phyloP scores from a whole-genome alignment of 352 stramenopile species.

The Globisporangium lucens region DNA sequence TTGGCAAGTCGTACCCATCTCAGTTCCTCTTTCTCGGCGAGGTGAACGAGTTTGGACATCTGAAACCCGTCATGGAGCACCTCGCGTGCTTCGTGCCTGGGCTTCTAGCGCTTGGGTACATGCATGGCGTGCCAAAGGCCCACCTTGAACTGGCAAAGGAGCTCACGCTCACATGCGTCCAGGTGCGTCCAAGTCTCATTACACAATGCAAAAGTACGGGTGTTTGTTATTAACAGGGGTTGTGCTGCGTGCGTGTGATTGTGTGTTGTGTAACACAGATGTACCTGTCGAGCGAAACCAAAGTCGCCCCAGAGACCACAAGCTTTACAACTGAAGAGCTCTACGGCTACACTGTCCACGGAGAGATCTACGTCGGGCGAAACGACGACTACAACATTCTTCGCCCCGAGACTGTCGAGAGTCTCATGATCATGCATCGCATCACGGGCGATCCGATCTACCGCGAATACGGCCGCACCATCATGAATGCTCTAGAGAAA shows the following conservation, averaged over 20 bases:
- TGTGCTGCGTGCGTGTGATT: too few relatives aligned
- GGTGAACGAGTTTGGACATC: slow-evolving; percentile 18
- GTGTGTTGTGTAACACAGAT: slow-evolving; percentile 33
- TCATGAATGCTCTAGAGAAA: slow-evolving; percentile 77
- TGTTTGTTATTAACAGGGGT: background rate
- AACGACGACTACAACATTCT: slow-evolving; percentile 65
- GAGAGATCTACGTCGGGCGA: slow-evolving; percentile 21
- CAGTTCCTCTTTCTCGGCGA: slow-evolving; percentile 51
- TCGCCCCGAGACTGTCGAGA: slow-evolving; percentile 88
- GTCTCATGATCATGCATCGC: slow-evolving; percentile 85
- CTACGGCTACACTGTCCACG: background rate
- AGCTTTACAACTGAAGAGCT: slow-evolving; percentile 42
- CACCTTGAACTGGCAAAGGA: slow-evolving; percentile 71
- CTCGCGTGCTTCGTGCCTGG: slow-evolving; percentile 87
- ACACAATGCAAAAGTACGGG: background rate
- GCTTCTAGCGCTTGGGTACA: slow-evolving; percentile 65
- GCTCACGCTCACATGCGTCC: slow-evolving; percentile 67
- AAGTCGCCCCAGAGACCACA: slow-evolving; percentile 72
- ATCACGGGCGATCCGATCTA: slow-evolving; percentile 84
- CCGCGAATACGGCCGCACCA: slow-evolving; percentile 65
- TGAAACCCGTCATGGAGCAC: slow-evolving; percentile 73
- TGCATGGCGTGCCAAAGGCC: slow-evolving; percentile 44
- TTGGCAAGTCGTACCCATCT: slow-evolving; percentile 33
- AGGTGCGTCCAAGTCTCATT: slow-evolving; percentile 26
- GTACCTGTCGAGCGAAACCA: slow-evolving; percentile 56